Evolutionary conservation across 306 rosid species (phyloP).

Genomic region (Pyrus betulifolia): DNA sequence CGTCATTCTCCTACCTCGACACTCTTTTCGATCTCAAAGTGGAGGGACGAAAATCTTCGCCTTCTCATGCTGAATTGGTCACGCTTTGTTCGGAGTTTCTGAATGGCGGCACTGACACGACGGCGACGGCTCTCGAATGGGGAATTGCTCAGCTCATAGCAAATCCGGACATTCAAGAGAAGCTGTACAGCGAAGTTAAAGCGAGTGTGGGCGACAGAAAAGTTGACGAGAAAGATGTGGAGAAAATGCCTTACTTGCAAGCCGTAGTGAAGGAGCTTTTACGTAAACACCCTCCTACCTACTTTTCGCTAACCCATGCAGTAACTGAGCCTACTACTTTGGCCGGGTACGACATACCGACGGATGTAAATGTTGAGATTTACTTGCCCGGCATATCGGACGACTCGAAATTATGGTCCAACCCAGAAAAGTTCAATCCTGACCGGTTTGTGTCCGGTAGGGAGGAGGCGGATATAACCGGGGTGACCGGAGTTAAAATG

Average conservation of each 20-base stretch:
- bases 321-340: conserved; percentile 53
- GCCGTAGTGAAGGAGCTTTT: conserved; percentile 73
- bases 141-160: conserved; percentile 58
- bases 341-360: conserved; percentile 77
- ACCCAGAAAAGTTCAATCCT: conserved; percentile 72
- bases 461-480: conserved; percentile 69
- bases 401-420: conserved; percentile 51
- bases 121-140: conserved; percentile 90
- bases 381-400: conserved; percentile 38
- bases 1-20: conserved; percentile 85
- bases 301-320: conserved; percentile 69
- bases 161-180: conserved; percentile 42
- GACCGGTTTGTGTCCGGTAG: conserved; percentile 50
- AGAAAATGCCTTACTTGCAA: conserved; percentile 75
- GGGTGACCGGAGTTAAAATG: conserved; percentile 59
- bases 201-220: conserved; percentile 30
- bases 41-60: conserved; percentile 48
- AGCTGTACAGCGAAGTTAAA: conserved; percentile 37
- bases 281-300: conserved; percentile 86
- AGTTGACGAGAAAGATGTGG: conserved; percentile 63
- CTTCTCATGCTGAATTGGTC: conserved; percentile 53
- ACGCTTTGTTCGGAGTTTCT: conserved; percentile 74
- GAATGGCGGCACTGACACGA: conserved; percentile 95
- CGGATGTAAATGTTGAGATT: conserved; percentile 51
- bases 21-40: conserved; percentile 63